Conservation (phyloP, 2,329 filamentous ascomycete species). For the Raffaelea arxii region DNA sequence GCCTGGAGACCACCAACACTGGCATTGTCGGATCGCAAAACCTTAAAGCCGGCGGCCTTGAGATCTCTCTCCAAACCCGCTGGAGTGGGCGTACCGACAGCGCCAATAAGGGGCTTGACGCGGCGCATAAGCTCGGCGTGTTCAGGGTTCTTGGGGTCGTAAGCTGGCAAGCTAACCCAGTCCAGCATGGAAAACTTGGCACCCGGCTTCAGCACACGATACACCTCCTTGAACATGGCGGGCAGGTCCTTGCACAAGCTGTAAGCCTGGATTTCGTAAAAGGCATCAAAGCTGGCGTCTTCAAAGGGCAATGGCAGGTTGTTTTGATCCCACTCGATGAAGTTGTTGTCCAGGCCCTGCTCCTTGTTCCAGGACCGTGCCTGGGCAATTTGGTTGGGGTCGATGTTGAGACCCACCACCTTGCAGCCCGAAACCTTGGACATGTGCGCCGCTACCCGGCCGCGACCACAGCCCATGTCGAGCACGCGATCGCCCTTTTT, state of each 20-base stretch:
- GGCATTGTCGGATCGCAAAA: slow-evolving; percentile 39
- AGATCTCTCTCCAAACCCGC: slow-evolving; percentile 34
- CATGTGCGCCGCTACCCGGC: slow-evolving; percentile 44
- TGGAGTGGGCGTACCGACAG: slow-evolving; percentile 43
- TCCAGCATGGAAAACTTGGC: slow-evolving; percentile 40
- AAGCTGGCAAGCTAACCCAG: slow-evolving; percentile 42
- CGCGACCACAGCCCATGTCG: slow-evolving; percentile 43
- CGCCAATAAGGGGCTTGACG: slow-evolving; percentile 45
- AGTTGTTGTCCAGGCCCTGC: slow-evolving; percentile 33
- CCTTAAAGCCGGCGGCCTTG: slow-evolving; percentile 33
- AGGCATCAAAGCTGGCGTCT: slow-evolving; percentile 38
- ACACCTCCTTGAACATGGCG: slow-evolving; percentile 36
- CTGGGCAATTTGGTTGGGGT: slow-evolving; percentile 40
- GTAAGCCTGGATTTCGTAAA: slow-evolving; percentile 48
- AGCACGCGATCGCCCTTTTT: slow-evolving; percentile 35
- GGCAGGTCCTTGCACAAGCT: slow-evolving; percentile 40
- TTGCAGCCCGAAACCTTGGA: slow-evolving; percentile 34
- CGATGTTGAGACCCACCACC: slow-evolving; percentile 44
- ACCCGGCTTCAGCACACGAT: slow-evolving; percentile 38
- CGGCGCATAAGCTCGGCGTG: slow-evolving; percentile 42
- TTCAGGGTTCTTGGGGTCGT: slow-evolving; percentile 33
- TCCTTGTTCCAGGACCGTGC: slow-evolving; percentile 32
- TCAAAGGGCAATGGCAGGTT: slow-evolving; percentile 39
- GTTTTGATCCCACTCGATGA: slow-evolving; percentile 42
- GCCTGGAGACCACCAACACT: slow-evolving; percentile 41